These are phyloP conservation scores for Kazachstania psychrophila DNA, from an alignment of 805 yeast species.

Conservation along the genomic window DNA sequence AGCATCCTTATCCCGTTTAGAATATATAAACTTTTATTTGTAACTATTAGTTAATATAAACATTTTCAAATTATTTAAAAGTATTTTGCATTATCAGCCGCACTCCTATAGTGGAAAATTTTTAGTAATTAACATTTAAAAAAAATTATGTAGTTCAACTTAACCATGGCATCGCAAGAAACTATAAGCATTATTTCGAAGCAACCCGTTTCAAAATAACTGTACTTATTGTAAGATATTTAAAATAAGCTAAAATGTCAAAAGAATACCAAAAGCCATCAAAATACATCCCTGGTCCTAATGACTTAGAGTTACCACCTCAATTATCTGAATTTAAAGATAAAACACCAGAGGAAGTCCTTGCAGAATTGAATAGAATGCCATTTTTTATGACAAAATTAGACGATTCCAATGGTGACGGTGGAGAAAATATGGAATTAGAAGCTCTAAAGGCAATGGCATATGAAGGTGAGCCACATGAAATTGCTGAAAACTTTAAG, in stretches of 20 bases:
- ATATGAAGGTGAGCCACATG: slow-evolving; percentile 92
- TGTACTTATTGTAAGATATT: no score
- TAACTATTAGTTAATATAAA: no score
- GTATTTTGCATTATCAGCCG: no score
- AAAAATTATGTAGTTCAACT: no score
- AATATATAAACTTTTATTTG: no score
- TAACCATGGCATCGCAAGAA: no score
- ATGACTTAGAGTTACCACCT: slow-evolving; percentile 72
- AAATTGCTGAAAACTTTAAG: slow-evolving; percentile 80
- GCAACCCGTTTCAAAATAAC: no score
- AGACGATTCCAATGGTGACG: slow-evolving; percentile 67
- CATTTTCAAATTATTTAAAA: no score
- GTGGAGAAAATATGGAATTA: slow-evolving; percentile 61
- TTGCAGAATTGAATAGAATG: slow-evolving; percentile 66
- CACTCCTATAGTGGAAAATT: no score
- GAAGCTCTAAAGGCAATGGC: slow-evolving; percentile 90
- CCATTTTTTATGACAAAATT: slow-evolving; percentile 92
- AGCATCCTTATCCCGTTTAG: no score
- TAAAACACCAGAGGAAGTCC: slow-evolving; percentile 66
- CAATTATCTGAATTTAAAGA: slow-evolving; percentile 56
- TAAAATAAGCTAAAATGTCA: slow-evolving; percentile 6
- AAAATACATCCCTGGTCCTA: slow-evolving; percentile 39
- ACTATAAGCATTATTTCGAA: no score
- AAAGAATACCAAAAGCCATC: slow-evolving; percentile 27
- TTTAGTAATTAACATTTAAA: no score